Conservation (phyloP, 2,329 filamentous ascomycete species). For the Microsporum ferrugineum region DNA sequence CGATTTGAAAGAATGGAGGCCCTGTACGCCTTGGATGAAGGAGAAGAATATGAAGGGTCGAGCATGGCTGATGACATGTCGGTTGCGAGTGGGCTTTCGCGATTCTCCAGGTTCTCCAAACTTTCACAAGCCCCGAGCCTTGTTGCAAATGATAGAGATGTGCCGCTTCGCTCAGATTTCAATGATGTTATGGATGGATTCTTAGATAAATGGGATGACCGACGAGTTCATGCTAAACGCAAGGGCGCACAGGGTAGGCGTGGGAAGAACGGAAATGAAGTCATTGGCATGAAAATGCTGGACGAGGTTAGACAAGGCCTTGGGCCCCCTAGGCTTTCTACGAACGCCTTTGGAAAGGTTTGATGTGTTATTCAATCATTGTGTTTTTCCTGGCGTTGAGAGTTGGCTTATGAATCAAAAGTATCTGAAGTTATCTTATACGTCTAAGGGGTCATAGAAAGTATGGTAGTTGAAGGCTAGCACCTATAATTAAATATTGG, state of each 20-base stretch:
- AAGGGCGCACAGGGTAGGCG: conserved; percentile 42
- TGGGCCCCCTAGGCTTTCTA: conserved; percentile 57
- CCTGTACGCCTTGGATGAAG: conserved; percentile 55
- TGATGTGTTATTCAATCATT: neutral
- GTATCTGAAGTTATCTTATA: neutral
- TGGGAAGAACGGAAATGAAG: conserved; percentile 68
- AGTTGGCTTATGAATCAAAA: conserved; percentile 10
- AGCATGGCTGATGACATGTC: conserved; percentile 33
- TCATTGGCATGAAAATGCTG: conserved; percentile 73
- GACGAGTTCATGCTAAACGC: conserved; percentile 32
- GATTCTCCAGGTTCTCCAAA: conserved; percentile 36
- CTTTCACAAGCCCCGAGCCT: conserved; percentile 52
- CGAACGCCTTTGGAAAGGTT: neutral
- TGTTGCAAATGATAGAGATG: conserved; percentile 26
- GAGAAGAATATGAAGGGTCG: conserved; percentile 37
- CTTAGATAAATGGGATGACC: conserved; percentile 49
- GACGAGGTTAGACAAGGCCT: conserved; percentile 77
- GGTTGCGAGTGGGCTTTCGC: conserved; percentile 32
- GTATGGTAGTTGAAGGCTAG: neutral
- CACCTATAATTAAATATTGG: neutral
- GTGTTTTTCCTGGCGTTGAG: conserved; percentile 8
- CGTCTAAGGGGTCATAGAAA: neutral
- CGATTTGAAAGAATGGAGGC: conserved; percentile 88
- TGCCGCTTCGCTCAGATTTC: conserved; percentile 65
- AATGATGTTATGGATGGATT: conserved; percentile 90